Conservation (phyloP, 768 basidiomycete genomes). For the Pleurotus pulmonarius region DNA sequence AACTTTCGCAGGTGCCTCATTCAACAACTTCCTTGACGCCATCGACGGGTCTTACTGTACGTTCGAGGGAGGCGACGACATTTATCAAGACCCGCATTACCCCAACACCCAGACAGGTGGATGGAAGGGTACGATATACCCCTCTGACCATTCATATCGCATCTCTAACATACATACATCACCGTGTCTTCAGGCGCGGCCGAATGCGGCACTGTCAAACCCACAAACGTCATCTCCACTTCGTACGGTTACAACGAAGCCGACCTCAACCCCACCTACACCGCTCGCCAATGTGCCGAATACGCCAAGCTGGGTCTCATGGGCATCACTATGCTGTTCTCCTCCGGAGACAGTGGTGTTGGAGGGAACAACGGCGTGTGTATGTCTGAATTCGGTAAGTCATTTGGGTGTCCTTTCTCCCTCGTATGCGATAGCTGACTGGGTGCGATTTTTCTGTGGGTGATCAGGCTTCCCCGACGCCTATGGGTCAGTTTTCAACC, state of each 20-base stretch:
- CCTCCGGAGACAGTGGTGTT: constrained; percentile 60
- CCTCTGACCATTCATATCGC: not conserved
- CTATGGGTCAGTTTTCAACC: constrained; percentile 27
- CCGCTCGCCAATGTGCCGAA: constrained; percentile 43
- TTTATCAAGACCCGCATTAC: constrained; percentile 23
- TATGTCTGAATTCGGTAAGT: constrained; percentile 39
- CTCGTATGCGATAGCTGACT: not conserved
- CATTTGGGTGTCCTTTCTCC: not conserved
- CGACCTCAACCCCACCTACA: constrained; percentile 32
- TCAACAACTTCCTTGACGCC: constrained; percentile 47
- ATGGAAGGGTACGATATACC: constrained; percentile 21
- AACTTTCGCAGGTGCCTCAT: constrained; percentile 31
- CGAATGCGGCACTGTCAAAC: constrained; percentile 38
- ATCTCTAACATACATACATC: not conserved
- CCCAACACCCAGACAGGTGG: constrained; percentile 25
- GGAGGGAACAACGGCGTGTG: constrained; percentile 31
- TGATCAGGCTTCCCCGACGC: constrained; percentile 2
- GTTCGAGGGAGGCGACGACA: constrained; percentile 40
- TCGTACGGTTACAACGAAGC: constrained; percentile 43
- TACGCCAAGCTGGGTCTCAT: constrained; percentile 56
- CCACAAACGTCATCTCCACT: constrained; percentile 38
- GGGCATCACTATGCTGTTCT: constrained; percentile 55
- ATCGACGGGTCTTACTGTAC: constrained; percentile 42
- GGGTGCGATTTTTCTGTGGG: not conserved
- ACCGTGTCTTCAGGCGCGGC: constrained; percentile 17